These are phyloP conservation scores for Saturnispora bothae DNA, from an alignment of 805 yeast species.

Conservation along the genomic window DNA sequence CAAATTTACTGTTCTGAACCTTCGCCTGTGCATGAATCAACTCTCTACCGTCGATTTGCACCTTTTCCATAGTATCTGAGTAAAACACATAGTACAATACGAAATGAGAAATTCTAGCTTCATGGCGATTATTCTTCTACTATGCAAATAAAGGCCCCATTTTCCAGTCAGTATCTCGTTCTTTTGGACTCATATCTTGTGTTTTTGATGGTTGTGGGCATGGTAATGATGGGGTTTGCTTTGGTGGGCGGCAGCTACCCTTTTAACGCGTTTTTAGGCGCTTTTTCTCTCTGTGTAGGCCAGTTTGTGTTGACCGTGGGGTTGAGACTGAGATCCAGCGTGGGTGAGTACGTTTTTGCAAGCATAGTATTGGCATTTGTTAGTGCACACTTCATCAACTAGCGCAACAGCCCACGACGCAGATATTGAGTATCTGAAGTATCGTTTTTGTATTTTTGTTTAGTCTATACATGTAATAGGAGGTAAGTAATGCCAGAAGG, in stretches of 20 bases:
- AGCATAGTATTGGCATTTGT: slow-evolving; percentile 83
- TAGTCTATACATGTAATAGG: neutral
- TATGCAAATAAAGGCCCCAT: slow-evolving; percentile 8
- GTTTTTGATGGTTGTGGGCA: slow-evolving; percentile 66
- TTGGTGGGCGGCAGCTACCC: slow-evolving; percentile 81
- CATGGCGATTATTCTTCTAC: too few species aligned
- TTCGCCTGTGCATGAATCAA: neutral
- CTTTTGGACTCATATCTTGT: slow-evolving; percentile 70
- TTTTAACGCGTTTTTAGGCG: slow-evolving; percentile 92
- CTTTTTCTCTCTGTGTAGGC: slow-evolving; percentile 85
- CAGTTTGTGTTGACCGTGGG: slow-evolving; percentile 86
- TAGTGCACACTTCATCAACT: slow-evolving; percentile 84
- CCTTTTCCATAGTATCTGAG: slow-evolving; percentile 6
- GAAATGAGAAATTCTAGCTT: too few species aligned
- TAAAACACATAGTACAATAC: too few species aligned
- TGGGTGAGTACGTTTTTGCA: slow-evolving; percentile 78
- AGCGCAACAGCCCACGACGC: too few species aligned
- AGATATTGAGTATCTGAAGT: too few species aligned
- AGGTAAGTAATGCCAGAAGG: too few species aligned
- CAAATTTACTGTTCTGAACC: neutral
- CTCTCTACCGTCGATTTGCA: slow-evolving; percentile 2
- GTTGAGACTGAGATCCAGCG: slow-evolving; percentile 43
- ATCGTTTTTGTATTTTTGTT: neutral
- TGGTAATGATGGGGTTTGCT: slow-evolving; percentile 70
- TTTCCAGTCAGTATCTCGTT: slow-evolving; percentile 34